These are phyloP conservation scores for Arthroderma sp. DNA, from an alignment of 2,329 filamentous ascomycete genomes.

Conservation along the genomic window DNA sequence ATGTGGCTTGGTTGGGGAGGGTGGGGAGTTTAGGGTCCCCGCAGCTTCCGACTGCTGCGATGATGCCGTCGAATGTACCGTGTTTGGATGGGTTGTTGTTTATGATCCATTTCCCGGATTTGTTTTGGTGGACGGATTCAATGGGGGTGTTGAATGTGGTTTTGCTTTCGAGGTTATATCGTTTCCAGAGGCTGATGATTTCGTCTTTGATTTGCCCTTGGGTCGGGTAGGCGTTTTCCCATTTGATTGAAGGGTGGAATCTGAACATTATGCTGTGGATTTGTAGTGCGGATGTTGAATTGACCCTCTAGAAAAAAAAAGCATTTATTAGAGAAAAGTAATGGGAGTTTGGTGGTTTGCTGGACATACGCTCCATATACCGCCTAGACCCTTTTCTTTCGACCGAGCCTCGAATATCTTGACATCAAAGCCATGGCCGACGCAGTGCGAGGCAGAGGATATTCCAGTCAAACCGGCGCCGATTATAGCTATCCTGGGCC, in stretches of 20 bases:
- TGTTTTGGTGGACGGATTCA: slow-evolving; percentile 55
- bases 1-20: slow-evolving; percentile 57
- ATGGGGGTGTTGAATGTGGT: slow-evolving; percentile 62
- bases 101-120: slow-evolving; percentile 60
- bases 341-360: neutral
- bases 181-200: slow-evolving; percentile 59
- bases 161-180: slow-evolving; percentile 55
- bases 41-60: slow-evolving; percentile 68
- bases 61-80: slow-evolving; percentile 64
- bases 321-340: neutral
- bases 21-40: slow-evolving; percentile 62
- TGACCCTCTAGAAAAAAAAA: slow-evolving; percentile 46
- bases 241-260: slow-evolving; percentile 68
- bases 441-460: slow-evolving; percentile 66
- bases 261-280: slow-evolving; percentile 81
- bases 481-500: slow-evolving; percentile 56
- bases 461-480: slow-evolving; percentile 63
- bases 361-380: slow-evolving; percentile 60
- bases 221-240: slow-evolving; percentile 63
- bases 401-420: slow-evolving; percentile 62
- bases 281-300: slow-evolving; percentile 68
- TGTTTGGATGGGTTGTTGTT: slow-evolving; percentile 57
- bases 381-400: slow-evolving; percentile 51
- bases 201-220: slow-evolving; percentile 62
- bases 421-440: slow-evolving; percentile 75